These are phyloP conservation scores for Avena atlantica DNA, from an alignment of 176 grass and related monocot species.

Conservation along the genomic window DNA sequence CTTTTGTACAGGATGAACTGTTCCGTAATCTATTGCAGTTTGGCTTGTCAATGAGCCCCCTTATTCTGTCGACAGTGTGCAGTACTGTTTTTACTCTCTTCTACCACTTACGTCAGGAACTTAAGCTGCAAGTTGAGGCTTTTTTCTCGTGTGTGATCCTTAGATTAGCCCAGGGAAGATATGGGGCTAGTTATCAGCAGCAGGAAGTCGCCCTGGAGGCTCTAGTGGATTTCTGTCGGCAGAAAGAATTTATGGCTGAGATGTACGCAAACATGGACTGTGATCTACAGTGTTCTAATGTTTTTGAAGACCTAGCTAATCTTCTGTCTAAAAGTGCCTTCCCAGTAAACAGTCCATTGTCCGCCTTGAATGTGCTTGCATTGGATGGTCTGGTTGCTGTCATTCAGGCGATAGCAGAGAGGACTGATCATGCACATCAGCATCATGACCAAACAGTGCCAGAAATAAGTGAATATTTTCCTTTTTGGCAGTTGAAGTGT, in stretches of 20 bases:
- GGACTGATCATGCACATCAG: conserved; percentile 60
- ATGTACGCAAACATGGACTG: conserved; percentile 99
- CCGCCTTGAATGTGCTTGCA: conserved; percentile 87
- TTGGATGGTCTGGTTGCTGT: conserved; percentile 84
- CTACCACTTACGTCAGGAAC: conserved; percentile 75
- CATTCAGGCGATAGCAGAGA: conserved; percentile 82
- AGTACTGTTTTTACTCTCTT: conserved; percentile 95
- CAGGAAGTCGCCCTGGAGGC: conserved; percentile 94
- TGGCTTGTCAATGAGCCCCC: conserved; percentile 93
- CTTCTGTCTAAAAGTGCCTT: conserved; percentile 97
- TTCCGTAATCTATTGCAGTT: conserved; percentile 94
- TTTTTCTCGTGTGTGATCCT: conserved; percentile 97
- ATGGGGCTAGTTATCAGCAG: conserved; percentile 92
- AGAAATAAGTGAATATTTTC: conserved; percentile 86
- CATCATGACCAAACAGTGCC: conserved; percentile 52
- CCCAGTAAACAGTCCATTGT: conserved; percentile 88
- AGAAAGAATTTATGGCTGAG: conserved; percentile 97
- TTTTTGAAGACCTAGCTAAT: conserved; percentile 92
- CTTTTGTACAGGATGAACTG: conserved; percentile 89
- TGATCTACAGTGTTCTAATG: conserved; percentile 86
- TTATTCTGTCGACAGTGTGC: conserved; percentile 90
- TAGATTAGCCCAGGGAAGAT: conserved; percentile 80
- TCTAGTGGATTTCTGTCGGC: conserved; percentile 95
- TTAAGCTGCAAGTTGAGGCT: conserved; percentile 93
- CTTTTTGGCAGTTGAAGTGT: conserved; percentile 88